Conservation (phyloP, 768 basidiomycete species). For the Mycena amicta region DNA sequence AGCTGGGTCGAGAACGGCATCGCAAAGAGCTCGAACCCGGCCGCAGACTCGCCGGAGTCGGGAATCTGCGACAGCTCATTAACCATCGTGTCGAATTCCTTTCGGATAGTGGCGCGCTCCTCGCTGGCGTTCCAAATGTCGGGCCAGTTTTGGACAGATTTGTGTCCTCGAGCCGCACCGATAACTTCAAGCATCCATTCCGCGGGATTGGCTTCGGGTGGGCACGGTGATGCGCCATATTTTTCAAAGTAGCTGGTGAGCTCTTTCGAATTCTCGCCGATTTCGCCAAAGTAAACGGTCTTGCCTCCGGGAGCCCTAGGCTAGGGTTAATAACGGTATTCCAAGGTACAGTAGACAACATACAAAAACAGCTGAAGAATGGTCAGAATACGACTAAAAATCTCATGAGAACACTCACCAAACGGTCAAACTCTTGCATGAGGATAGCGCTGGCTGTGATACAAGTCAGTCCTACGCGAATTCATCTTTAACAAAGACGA, state of each 20-base stretch:
- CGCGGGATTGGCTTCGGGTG: conserved; percentile 59
- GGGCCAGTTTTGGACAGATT: conserved; percentile 43
- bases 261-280: conserved; percentile 52
- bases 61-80: conserved; percentile 11
- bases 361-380: conserved; percentile 18
- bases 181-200: conserved; percentile 50
- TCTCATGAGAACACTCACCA: too few relatives aligned
- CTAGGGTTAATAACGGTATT: not conserved
- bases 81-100: conserved; percentile 35
- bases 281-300: conserved; percentile 59
- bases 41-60: conserved; percentile 17
- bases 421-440: conserved; percentile 55
- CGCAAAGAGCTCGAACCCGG: conserved; percentile 25
- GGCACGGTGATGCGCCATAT: conserved; percentile 56
- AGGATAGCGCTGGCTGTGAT: conserved; percentile 38
- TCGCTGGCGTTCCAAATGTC: conserved; percentile 43
- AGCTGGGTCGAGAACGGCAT: conserved; percentile 28
- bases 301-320: conserved; percentile 56
- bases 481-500: not conserved
- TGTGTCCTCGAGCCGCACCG: conserved; percentile 45
- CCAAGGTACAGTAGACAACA: not conserved
- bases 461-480: too few relatives aligned
- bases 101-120: conserved; percentile 38
- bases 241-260: conserved; percentile 65
- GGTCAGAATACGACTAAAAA: too few relatives aligned